A percentile compares a stretch with the other conserved stretches of the same genome.
These are phyloP conservation scores for Mucor racemosus DNA, from an alignment of 371 early-diverging fungal genomes.

Conservation along the genomic window DNA sequence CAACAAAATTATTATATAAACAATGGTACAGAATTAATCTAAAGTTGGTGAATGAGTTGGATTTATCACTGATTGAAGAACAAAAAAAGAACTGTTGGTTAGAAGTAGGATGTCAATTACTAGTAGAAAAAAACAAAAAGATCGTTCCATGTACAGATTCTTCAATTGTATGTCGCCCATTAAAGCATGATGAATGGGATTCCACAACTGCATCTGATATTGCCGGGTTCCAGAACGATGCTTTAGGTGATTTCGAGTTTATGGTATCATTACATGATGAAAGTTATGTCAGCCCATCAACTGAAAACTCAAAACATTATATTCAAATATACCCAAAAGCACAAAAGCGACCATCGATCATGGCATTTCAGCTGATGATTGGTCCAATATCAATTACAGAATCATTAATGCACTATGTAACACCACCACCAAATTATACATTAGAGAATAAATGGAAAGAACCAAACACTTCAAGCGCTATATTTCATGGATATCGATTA, in stretches of 20 bases:
- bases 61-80: slow-evolving; percentile 22
- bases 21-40: slow-evolving; percentile 44
- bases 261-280: slow-evolving; percentile 5
- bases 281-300: background rate
- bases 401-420: background rate
- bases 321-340: slow-evolving; percentile 10
- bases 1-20: slow-evolving; percentile 13
- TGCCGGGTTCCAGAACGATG: slow-evolving; percentile 20
- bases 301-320: background rate
- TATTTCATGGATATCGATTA: slow-evolving; percentile 10
- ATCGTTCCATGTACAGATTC: background rate
- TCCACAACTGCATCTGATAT: slow-evolving; percentile 7
- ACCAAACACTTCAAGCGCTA: background rate
- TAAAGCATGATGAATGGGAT: slow-evolving; percentile 43
- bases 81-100: slow-evolving; percentile 22
- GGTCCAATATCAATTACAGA: slow-evolving; percentile 13
- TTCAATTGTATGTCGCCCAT: slow-evolving; percentile 24
- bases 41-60: slow-evolving; percentile 43
- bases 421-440: background rate
- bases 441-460: background rate
- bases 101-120: slow-evolving; percentile 22
- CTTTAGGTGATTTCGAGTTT: slow-evolving; percentile 24
- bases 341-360: slow-evolving; percentile 4
- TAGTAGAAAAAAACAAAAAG: slow-evolving; percentile 4
- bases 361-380: slow-evolving; percentile 24